Percentiles rank a stretch among this genome's conserved stretches.
These are phyloP conservation scores for Wakefieldia striispora DNA, from an alignment of 768 basidiomycete genomes.

Conservation along the genomic window DNA sequence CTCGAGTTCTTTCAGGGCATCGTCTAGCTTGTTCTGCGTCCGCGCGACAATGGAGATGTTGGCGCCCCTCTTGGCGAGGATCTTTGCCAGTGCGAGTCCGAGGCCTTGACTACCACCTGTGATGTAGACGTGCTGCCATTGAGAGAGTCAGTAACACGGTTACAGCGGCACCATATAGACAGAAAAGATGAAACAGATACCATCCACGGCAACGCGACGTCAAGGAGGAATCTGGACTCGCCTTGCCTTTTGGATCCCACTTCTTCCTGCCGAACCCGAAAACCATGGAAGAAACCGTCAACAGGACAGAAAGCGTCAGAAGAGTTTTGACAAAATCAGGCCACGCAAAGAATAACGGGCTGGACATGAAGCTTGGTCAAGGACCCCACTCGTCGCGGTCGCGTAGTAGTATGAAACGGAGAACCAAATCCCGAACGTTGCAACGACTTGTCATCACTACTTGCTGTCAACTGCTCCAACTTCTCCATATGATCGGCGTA, in stretches of 20 bases:
- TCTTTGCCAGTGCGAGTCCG: slow-evolving; percentile 68
- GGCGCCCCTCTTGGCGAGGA: slow-evolving; percentile 68
- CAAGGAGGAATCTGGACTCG: not conserved
- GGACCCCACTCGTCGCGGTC: too few species aligned
- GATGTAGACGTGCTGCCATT: slow-evolving; percentile 72
- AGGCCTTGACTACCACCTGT: slow-evolving; percentile 84
- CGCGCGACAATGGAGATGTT: slow-evolving; percentile 86
- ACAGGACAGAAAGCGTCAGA: slow-evolving; percentile 10
- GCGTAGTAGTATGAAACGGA: too few species aligned
- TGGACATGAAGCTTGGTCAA: not conserved
- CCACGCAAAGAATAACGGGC: not conserved
- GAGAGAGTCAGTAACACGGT: not conserved
- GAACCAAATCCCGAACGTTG: too few species aligned
- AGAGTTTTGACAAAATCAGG: slow-evolving; percentile 1
- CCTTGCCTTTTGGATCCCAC: slow-evolving; percentile 53
- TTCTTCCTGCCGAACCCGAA: slow-evolving; percentile 29
- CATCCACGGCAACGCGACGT: too few species aligned
- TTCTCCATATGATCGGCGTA: too few species aligned
- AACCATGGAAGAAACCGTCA: slow-evolving; percentile 12
- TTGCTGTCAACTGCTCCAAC: too few species aligned
- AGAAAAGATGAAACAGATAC: too few species aligned
- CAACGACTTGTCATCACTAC: too few species aligned
- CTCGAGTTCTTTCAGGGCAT: slow-evolving; percentile 62
- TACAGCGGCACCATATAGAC: too few species aligned
- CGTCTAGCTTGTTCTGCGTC: slow-evolving; percentile 58